These are phyloP conservation scores for Amanita rimosa DNA, from an alignment of 768 basidiomycete genomes.

Conservation along the genomic window DNA sequence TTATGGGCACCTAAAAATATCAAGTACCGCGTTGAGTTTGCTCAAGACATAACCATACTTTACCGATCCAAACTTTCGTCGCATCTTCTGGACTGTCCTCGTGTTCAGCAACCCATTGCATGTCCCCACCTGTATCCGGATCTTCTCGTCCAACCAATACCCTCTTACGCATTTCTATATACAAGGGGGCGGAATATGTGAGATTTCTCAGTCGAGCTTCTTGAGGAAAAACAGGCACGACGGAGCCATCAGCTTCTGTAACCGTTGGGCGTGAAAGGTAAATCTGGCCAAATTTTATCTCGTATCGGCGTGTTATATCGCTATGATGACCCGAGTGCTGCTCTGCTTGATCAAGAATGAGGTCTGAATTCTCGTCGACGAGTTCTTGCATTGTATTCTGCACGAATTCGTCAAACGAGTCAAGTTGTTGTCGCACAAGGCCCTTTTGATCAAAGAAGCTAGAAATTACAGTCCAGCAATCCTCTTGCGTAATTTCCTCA, in stretches of 20 bases:
- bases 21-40: neutral
- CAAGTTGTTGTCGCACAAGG: slow-evolving; percentile 94
- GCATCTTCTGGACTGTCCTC: slow-evolving; percentile 51
- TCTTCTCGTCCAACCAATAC: slow-evolving; percentile 75
- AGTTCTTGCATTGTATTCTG: slow-evolving; percentile 99
- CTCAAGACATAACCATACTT: slow-evolving; percentile 36
- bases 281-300: slow-evolving; percentile 96
- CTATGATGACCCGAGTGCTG: slow-evolving; percentile 86
- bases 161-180: slow-evolving; percentile 90
- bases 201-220: slow-evolving; percentile 91
- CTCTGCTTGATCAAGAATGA: slow-evolving; percentile 92
- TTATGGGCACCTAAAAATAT: slow-evolving; percentile 76
- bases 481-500: slow-evolving; percentile 83
- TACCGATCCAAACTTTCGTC: slow-evolving; percentile 90
- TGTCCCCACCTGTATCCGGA: slow-evolving; percentile 72
- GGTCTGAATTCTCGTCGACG: slow-evolving; percentile 91
- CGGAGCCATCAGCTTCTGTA: slow-evolving; percentile 91
- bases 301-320: slow-evolving; percentile 82
- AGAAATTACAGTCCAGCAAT: slow-evolving; percentile 93
- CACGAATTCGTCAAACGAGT: slow-evolving; percentile 98
- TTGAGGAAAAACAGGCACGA: slow-evolving; percentile 91
- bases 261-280: slow-evolving; percentile 92
- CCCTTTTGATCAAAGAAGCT: slow-evolving; percentile 97
- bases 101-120: slow-evolving; percentile 67
- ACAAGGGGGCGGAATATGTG: slow-evolving; percentile 92